Base-by-base conservation (phyloP, 106 monocot genomes). In the Triglochin maritima region DNA sequence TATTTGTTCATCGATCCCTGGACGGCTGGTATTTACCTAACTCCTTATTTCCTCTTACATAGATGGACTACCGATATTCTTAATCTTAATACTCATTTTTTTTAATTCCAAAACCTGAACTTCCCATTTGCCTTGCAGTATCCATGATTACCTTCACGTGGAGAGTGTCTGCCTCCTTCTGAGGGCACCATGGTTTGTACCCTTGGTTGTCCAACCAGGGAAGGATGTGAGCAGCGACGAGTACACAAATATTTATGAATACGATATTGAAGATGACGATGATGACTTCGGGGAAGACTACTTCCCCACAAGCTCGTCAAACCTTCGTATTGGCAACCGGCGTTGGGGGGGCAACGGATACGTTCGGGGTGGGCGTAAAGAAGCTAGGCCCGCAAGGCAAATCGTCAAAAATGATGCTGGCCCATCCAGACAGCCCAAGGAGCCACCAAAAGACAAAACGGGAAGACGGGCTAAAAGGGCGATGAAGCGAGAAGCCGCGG, bases 101-200 rank as follows among this genome's bases (percentile, higher is more conserved):
- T 53, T 51, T 1, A 52, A 41, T 9, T n/a, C n/a, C 29, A 29
- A 29, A 29, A 29, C 29, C 29, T 41, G 17, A 13, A 44, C 10
- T 15, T 51, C 53, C 7, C 64, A 10, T 66, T 50, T 52, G 13
- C 12, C 10, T 56, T 80, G 65, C 86, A 98, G 96, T 50, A 84
- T 98, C 46, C 86, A 84, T 50, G 96, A 98, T 69, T 92, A 78
- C 73, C 74, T 92, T 88, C 86, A 86, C 57, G 96, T 88, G 70
- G 96, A 98, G 69, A 98, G 96, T 68, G 88, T 98, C 4, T 92
- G 88, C 71, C 92, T 92, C 15, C 86, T 92, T 53, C 74, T 92
- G 3, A 70, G 92, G 72, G 86, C 96, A 56, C 16, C 77, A 29
- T 98, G 96, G 92, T 98, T 92, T 68, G 77, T 84, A 49, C 92